Evolutionary conservation across 2,329 filamentous ascomycete genomes (phyloP), one percentile per base, ranked within the genome.

Genomic region (Thelonectria blattea): DNA sequence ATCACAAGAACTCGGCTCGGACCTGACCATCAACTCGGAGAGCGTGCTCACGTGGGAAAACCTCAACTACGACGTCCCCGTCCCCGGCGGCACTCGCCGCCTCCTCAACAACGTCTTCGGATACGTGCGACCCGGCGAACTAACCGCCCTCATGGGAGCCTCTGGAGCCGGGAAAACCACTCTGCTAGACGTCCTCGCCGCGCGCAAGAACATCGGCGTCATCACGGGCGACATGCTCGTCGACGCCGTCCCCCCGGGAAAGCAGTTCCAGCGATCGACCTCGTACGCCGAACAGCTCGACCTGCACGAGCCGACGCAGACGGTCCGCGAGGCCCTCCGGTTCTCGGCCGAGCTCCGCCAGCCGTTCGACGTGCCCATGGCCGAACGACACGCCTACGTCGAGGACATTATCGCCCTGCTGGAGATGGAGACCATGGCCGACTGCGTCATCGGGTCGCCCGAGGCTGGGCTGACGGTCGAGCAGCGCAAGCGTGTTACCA

Each of bases 121-220:
- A 2, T 94, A 89, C 67, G 90, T 93, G 52, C 87, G 89, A 63
- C 91, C 91, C 2, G 91, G 91, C 37, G 86, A 89, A 68, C 81
- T 94, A 10, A 93, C 90, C 3, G 91, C 91, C 2, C 79, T 95
- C 2, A 93, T 95, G 90, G 91, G 91, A 41, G 88, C 89, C 7
- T 92, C 90, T 5, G 91, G 91, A n/a, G 92, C 92, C 5, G 92
- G 92, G 50, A 96, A 96, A 78, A 95, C 92, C 0, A 96, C 92
- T 0, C 79, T 96, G 0, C 80, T 96, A 3, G 91, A 96, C 69
- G 91, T 94, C 1, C 79, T 96, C 37, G 85, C 85, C 0, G 74
- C 80, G 1, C 78, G 86, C 39, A 87, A 87, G 76, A 87, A 85
- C 65, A 85, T 88, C 56, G 86, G 85, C 65, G 83, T 87, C 2